These are phyloP conservation scores for Eimeria tenella DNA, from an alignment of 169 alveolate species.

Conservation along the genomic window DNA sequence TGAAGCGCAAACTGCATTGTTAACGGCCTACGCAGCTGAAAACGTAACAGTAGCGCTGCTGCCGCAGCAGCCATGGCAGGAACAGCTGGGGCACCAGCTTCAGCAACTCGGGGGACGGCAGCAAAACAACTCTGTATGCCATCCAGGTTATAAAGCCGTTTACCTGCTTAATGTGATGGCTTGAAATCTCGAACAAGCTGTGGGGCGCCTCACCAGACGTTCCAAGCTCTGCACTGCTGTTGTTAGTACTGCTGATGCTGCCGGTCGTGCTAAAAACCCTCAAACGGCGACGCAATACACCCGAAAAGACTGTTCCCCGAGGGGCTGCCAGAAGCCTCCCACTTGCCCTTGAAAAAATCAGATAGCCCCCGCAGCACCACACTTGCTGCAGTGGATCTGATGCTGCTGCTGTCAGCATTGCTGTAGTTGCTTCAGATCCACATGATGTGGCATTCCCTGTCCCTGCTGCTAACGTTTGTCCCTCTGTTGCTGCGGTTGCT, in stretches of 20 bases:
- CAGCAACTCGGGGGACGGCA: neutral
- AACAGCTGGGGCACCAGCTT: neutral
- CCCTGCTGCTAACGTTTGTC: too few relatives aligned
- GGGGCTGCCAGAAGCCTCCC: neutral
- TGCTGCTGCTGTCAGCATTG: neutral
- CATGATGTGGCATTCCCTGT: too few relatives aligned
- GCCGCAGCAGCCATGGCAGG: neutral
- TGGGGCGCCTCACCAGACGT: neutral
- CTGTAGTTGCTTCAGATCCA: too few relatives aligned
- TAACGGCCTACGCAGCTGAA: too few relatives aligned
- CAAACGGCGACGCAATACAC: neutral
- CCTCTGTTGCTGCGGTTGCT: too few relatives aligned
- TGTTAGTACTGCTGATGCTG: neutral
- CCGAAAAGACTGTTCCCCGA: neutral
- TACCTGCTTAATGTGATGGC: neutral
- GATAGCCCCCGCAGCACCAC: slow-evolving; percentile 18
- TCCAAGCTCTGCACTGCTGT: neutral
- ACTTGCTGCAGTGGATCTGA: slow-evolving; percentile 17
- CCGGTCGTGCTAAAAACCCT: neutral
- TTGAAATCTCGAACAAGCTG: neutral
- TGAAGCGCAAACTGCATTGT: neutral
- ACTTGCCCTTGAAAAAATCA: slow-evolving; percentile 5
- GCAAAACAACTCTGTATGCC: neutral
- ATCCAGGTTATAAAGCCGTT: too few relatives aligned
- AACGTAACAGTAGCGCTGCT: too few relatives aligned